Base-by-base conservation (phyloP, 305 asterid species). In the Stenogyne calaminthoides region DNA sequence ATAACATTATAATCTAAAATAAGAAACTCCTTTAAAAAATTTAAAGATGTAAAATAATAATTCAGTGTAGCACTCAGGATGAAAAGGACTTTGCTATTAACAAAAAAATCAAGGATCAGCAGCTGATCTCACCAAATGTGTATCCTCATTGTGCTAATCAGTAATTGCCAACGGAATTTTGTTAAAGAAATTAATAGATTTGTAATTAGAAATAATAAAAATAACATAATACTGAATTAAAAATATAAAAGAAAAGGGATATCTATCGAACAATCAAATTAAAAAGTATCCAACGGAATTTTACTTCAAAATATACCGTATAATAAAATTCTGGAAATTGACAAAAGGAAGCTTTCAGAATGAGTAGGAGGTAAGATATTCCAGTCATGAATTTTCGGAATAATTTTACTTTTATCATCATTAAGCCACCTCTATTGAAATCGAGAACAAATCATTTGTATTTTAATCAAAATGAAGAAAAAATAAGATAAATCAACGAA, bases 361-460 rank as follows among this genome's bases (percentile, higher is more conserved):
- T 90, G 94, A 88, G 96, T 88, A 90, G 94, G 96, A 90, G 92
- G 94, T 81, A 65, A 65, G 36, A 29, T 76, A 77, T 70, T 85
- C 92, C 89, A 69, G 63, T 89, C 92, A 88, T 82, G 71, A 79
- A 79, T 70, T 73, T 9, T 88, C 92, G 91, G 96, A 77, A 72
- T n/a, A 76, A 32, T 6, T 54, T 58, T 40, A 47, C 6, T 5
- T 64, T 77, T 20, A 77, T 86, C 96, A 64, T 88, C 94, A 90
- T 81, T 10, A 81, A 86, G 90, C 89, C 64, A 27, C 2, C 25
- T 51, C 9, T 5, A 37, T 27, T 7, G 14, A 55, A 64, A n/a
- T 34, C 3, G 0, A 55, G 58, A 57, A 9, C 9, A 2, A 19
- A 37, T 6, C 2, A 15, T 4, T 19, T 6, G 20, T 6, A 9